phyloP scores from a whole-genome alignment of 2,329 filamentous ascomycete species.

The Nemania sp. region DNA sequence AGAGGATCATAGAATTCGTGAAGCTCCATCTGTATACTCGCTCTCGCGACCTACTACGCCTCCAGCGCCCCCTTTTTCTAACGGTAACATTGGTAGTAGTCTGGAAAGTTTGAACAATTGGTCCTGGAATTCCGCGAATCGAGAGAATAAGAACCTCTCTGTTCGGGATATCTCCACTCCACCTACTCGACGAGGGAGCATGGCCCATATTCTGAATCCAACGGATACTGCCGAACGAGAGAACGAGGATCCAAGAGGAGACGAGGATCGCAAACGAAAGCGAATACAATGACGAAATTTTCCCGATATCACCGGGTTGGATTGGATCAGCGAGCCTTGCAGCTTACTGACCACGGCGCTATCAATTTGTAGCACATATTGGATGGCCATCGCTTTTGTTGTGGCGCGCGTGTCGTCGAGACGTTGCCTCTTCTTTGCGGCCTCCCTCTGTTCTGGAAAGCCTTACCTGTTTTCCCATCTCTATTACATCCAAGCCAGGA shows the following conservation, averaged over 20 bases:
- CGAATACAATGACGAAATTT: slow-evolving; percentile 50
- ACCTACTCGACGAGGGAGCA: slow-evolving; percentile 60
- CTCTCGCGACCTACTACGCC: slow-evolving; percentile 59
- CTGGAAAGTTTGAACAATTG: slow-evolving; percentile 54
- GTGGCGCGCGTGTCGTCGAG: too few relatives aligned
- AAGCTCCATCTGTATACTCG: slow-evolving; percentile 60
- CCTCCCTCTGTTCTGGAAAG: too few relatives aligned
- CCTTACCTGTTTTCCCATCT: too few relatives aligned
- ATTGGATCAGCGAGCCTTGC: neutral
- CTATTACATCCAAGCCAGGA: neutral
- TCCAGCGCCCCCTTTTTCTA: slow-evolving; percentile 54
- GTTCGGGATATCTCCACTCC: slow-evolving; percentile 60
- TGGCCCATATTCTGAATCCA: slow-evolving; percentile 66
- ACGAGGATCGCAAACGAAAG: slow-evolving; percentile 66
- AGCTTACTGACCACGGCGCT: too few relatives aligned
- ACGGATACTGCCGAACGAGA: slow-evolving; percentile 59
- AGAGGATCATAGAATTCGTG: slow-evolving; percentile 59
- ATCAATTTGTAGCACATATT: too few relatives aligned
- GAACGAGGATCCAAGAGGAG: slow-evolving; percentile 57
- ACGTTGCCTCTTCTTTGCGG: too few relatives aligned
- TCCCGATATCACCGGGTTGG: neutral
- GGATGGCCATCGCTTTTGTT: too few relatives aligned
- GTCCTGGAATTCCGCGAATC: slow-evolving; percentile 58
- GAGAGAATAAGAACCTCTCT: slow-evolving; percentile 54
- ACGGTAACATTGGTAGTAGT: slow-evolving; percentile 52